A percentile compares a stretch with the other conserved stretches of the same genome.
These are phyloP conservation scores for Macadamia integrifolia DNA, from an alignment of 164 flowering plant genomes.

Conservation along the genomic window DNA sequence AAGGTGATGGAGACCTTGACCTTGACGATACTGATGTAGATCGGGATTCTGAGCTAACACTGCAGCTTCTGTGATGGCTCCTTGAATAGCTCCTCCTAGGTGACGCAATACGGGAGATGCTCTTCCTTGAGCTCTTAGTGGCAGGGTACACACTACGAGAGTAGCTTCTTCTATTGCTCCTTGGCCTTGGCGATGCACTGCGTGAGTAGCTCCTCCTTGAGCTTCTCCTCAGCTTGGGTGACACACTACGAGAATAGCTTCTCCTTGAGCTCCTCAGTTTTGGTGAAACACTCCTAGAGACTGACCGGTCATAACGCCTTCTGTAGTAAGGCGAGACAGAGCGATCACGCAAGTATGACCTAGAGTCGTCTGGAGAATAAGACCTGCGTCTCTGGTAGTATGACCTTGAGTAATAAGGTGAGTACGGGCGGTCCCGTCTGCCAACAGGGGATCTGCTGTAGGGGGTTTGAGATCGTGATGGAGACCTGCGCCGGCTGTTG, in stretches of 20 bases:
- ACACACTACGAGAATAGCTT: constrained; percentile 1
- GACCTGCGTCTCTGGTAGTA: neutral
- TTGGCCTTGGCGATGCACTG: neutral
- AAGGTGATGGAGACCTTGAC: neutral
- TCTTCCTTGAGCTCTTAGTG: neutral
- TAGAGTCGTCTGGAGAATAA: no score
- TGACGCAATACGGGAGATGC: constrained; percentile 16
- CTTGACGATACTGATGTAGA: constrained; percentile 39
- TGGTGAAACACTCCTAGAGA: no score
- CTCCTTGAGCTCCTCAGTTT: constrained; percentile 12
- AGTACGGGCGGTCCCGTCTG: constrained; percentile 20
- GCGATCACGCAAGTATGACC: no score
- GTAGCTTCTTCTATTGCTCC: constrained; percentile 7
- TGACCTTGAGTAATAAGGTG: constrained; percentile 15
- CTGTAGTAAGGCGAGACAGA: no score
- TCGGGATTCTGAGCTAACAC: no score
- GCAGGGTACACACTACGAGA: no score
- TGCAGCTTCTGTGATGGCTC: constrained; percentile 9
- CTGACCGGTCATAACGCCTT: no score
- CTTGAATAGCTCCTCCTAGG: constrained; percentile 17
- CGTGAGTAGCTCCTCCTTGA: constrained; percentile 1
- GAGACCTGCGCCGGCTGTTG: constrained; percentile 23
- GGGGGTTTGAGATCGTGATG: constrained; percentile 31
- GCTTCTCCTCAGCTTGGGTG: constrained; percentile 1
- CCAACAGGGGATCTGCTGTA: constrained; percentile 39